Percentiles rank a stretch among this genome's conserved stretches.
Evolutionary conservation across 352 stramenopile species (phyloP).

Genomic region (Phytophthora ohioensis): DNA sequence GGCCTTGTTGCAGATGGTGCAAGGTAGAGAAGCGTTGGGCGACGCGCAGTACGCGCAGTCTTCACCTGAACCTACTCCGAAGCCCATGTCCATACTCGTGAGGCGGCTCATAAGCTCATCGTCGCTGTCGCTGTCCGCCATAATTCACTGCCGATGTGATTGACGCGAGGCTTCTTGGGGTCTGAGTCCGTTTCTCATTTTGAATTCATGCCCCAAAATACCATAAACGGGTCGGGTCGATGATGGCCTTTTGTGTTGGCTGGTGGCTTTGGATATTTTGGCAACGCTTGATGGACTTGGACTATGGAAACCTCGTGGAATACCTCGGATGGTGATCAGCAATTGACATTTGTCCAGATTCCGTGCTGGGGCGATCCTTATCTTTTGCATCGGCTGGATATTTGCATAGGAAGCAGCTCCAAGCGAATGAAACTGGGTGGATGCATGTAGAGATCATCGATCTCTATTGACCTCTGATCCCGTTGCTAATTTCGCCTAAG

Average conservation of each 20-base stretch:
- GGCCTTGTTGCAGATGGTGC: conserved; percentile 72
- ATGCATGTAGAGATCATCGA: too few relatives aligned
- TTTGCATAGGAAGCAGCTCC: too few relatives aligned
- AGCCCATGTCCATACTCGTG: conserved; percentile 47
- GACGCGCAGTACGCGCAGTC: conserved; percentile 82
- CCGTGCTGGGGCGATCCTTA: conserved; percentile 12
- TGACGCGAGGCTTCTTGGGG: conserved; percentile 26
- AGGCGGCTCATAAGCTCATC: conserved; percentile 88
- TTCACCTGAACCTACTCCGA: conserved; percentile 43
- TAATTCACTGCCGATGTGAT: conserved; percentile 19
- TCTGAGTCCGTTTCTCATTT: conserved; percentile 33
- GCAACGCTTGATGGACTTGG: conserved; percentile 8
- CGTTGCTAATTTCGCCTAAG: too few relatives aligned
- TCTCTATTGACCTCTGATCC: too few relatives aligned
- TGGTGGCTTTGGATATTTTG: conserved; percentile 3
- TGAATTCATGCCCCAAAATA: conserved; percentile 25
- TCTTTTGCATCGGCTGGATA: background rate
- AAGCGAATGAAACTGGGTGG: too few relatives aligned
- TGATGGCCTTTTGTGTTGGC: conserved; percentile 2
- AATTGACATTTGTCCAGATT: background rate
- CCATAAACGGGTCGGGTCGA: conserved; percentile 19
- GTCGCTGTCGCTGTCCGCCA: conserved; percentile 88
- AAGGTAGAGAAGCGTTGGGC: conserved; percentile 60
- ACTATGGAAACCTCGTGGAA: conserved; percentile 16
- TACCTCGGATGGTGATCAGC: background rate